Conservation (phyloP, 345 rosid species). For the Euphorbia lathyris region DNA sequence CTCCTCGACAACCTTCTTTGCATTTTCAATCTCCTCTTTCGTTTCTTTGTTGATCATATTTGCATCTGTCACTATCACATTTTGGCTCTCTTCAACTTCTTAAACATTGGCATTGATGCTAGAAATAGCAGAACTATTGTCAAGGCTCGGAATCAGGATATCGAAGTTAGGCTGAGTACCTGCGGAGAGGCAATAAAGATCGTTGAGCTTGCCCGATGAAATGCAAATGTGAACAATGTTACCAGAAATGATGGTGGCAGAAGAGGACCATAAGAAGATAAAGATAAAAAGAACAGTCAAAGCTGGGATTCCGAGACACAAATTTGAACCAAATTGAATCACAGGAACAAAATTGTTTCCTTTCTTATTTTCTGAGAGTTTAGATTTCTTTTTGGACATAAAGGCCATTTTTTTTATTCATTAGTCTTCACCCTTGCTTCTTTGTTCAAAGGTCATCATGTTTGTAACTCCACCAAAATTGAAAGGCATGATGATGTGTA, state of each 20-base stretch:
- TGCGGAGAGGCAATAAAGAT: conserved; percentile 77
- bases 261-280: conserved; percentile 65
- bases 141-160: conserved; percentile 31
- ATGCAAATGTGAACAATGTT: conserved; percentile 62
- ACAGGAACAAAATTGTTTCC: conserved; percentile 23
- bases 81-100: not conserved
- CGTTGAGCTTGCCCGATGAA: conserved; percentile 73
- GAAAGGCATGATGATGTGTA: too few relatives aligned
- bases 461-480: too few relatives aligned
- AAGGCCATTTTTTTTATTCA: conserved; percentile 45
- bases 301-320: conserved; percentile 45
- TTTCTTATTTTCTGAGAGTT: conserved; percentile 30
- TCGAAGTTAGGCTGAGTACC: conserved; percentile 57
- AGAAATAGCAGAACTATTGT: conserved; percentile 10
- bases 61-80: not conserved
- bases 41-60: not conserved
- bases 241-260: conserved; percentile 65
- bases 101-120: conserved; percentile 1
- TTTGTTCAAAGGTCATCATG: too few relatives aligned
- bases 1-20: conserved; percentile 39
- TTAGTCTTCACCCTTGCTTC: conserved; percentile 9
- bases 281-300: conserved; percentile 44
- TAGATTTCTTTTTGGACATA: conserved; percentile 47
- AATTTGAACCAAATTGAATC: conserved; percentile 29
- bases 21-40: conserved; percentile 37